Percentiles rank a stretch among this genome's conserved stretches.
Conservation (phyloP, 768 basidiomycete genomes). For the Dioszegia hungarica region DNA sequence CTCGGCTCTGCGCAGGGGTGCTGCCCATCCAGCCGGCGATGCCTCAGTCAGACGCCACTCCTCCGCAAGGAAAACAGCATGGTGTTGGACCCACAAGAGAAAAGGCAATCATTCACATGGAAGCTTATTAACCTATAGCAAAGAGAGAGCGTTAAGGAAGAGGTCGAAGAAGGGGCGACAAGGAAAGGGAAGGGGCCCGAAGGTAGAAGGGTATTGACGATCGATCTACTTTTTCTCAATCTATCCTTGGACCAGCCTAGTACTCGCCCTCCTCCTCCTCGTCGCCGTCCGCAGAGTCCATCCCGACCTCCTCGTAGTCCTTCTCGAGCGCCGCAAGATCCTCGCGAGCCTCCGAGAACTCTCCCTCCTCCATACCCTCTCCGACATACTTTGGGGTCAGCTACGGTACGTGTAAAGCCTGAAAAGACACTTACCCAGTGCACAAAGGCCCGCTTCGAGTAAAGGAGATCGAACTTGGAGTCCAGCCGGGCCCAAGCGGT, state of each 20-base stretch:
- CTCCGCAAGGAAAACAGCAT: no score
- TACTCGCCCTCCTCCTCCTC: conserved; percentile 50
- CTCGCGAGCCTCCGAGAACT: conserved; percentile 97
- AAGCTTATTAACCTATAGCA: no score
- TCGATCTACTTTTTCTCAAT: background rate
- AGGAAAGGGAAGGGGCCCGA: background rate
- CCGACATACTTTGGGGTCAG: conserved; percentile 72
- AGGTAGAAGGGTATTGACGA: no score
- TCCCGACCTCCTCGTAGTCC: conserved; percentile 52
- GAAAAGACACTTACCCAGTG: conserved; percentile 46
- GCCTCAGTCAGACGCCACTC: no score
- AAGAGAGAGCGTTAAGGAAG: background rate
- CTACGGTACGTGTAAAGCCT: conserved; percentile 55
- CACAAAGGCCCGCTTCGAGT: conserved; percentile 63
- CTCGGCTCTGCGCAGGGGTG: no score
- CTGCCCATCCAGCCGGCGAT: no score
- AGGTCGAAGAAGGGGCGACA: background rate
- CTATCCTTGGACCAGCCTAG: conserved; percentile 23
- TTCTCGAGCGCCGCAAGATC: conserved; percentile 97
- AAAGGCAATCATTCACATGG: no score
- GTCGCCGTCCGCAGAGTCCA: conserved; percentile 49
- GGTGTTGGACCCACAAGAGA: no score
- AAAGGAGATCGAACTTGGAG: conserved; percentile 97
- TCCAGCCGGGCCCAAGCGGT: conserved; percentile 89
- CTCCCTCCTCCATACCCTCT: conserved; percentile 99